Conservation (phyloP, 129 eudicot species). For the Centaurea solstitialis region DNA sequence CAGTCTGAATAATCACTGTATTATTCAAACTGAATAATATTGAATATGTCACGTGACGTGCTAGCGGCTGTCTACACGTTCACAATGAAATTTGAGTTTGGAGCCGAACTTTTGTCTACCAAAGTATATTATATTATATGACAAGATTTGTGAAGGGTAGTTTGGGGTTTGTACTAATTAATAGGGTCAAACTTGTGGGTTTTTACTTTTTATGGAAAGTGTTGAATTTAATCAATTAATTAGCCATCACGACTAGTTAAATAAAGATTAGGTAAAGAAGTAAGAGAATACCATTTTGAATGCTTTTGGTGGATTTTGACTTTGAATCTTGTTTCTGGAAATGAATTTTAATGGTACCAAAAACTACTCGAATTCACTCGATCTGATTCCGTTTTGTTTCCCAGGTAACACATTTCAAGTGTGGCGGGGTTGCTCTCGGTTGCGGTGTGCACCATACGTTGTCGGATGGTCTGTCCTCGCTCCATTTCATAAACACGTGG, state of each 20-base stretch:
- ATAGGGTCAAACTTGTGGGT: neutral
- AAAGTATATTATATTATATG: too few relatives aligned
- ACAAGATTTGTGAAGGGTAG: neutral
- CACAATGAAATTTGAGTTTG: too few relatives aligned
- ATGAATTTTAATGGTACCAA: neutral
- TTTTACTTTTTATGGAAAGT: neutral
- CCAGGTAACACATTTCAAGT: constrained; percentile 59
- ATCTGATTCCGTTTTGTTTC: neutral
- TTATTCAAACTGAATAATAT: too few relatives aligned
- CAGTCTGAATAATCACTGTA: too few relatives aligned
- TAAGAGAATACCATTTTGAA: neutral
- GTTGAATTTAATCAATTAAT: neutral
- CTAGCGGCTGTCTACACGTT: too few relatives aligned
- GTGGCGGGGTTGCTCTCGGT: constrained; percentile 62
- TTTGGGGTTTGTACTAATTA: neutral
- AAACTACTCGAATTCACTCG: neutral
- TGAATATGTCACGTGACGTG: too few relatives aligned
- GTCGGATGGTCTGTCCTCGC: constrained; percentile 49
- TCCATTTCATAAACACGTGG: constrained; percentile 70
- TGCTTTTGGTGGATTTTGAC: constrained; percentile 7
- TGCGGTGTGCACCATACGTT: constrained; percentile 48
- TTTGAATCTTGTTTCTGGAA: constrained; percentile 1
- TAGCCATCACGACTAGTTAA: neutral
- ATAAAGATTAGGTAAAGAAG: neutral
- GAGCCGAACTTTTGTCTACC: too few relatives aligned